Conservation (phyloP, 192 early-diverging fungal species). For the Gorgonomyces haynaldii region DNA sequence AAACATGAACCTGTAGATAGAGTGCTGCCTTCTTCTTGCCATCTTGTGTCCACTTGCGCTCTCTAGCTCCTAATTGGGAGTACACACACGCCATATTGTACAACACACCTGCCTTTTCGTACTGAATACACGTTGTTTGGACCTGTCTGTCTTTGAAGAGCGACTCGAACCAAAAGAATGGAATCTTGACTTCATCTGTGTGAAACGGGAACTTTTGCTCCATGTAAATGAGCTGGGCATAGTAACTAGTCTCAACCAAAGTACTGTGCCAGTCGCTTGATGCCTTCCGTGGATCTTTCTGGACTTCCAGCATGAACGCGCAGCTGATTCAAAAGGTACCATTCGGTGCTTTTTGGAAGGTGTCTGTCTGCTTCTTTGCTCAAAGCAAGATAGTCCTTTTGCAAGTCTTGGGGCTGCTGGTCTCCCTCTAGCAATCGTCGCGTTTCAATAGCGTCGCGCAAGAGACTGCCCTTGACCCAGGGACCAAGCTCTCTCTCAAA, state of each 20-base stretch:
- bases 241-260: conserved; percentile 28
- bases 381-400: conserved; percentile 10
- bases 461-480: conserved; percentile 4
- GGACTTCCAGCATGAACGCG: conserved; percentile 43
- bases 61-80: conserved; percentile 25
- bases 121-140: conserved; percentile 40
- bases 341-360: conserved; percentile 27
- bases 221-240: conserved; percentile 32
- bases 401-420: neutral
- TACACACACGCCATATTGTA: conserved; percentile 43
- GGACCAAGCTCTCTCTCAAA: conserved; percentile 20
- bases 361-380: neutral
- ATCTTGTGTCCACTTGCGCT: conserved; percentile 25
- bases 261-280: conserved; percentile 38
- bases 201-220: conserved; percentile 42
- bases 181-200: conserved; percentile 28
- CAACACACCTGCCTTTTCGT: conserved; percentile 41
- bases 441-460: neutral
- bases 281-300: conserved; percentile 32
- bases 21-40: conserved; percentile 28
- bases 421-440: conserved; percentile 2
- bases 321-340: conserved; percentile 39
- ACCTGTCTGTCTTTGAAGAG: conserved; percentile 24
- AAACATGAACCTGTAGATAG: conserved; percentile 37
- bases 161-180: conserved; percentile 40